Evolutionary conservation across 345 rosid species (phyloP).

Genomic region (Raphanus sativus): DNA sequence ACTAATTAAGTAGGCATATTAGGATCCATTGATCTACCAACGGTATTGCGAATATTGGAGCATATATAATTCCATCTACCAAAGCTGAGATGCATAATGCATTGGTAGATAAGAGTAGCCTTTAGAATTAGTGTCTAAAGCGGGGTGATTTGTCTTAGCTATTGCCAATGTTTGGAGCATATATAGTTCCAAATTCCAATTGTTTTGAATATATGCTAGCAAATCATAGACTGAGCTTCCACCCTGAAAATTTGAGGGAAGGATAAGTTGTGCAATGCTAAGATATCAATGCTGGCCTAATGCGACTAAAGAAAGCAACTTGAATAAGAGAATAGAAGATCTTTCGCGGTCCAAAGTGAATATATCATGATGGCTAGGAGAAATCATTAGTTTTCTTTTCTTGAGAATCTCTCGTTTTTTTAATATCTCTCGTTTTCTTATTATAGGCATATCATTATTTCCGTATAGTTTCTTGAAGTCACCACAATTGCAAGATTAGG

Average conservation of each 20-base stretch:
- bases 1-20: neutral
- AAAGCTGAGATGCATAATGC: too few relatives aligned
- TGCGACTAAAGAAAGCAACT: neutral
- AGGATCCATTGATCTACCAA: neutral
- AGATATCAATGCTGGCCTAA: neutral
- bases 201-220: neutral
- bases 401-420: neutral
- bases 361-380: neutral
- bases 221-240: neutral
- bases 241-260: neutral
- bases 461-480: neutral
- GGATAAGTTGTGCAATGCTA: neutral
- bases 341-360: neutral
- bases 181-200: too few relatives aligned
- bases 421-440: neutral
- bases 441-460: neutral
- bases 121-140: neutral
- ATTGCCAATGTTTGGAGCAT: neutral
- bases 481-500: neutral
- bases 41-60: too few relatives aligned
- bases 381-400: neutral
- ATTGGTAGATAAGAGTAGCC: neutral
- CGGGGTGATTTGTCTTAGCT: neutral
- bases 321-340: neutral
- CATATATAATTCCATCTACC: too few relatives aligned